Conservation (phyloP, 2,329 filamentous ascomycete species). For the Penicillium expansum region DNA sequence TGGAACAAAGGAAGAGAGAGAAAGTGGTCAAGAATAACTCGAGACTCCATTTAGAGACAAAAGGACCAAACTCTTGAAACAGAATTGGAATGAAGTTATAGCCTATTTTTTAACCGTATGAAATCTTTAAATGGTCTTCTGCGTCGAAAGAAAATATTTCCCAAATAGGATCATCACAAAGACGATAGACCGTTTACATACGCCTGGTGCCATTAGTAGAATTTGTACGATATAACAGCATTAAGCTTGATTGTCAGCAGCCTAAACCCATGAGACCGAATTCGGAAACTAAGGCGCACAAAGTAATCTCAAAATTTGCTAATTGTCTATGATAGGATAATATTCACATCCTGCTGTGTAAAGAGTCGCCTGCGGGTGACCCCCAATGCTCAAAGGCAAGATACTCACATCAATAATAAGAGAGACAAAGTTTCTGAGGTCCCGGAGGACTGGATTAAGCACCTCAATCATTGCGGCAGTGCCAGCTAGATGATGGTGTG, state of each 20-base stretch:
- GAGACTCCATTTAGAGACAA: not conserved
- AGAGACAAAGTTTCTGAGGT: not conserved
- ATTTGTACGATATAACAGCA: not conserved
- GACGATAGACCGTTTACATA: not conserved
- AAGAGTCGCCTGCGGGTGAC: not conserved
- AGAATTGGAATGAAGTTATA: not conserved
- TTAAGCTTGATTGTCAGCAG: not conserved
- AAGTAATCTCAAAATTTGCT: not conserved
- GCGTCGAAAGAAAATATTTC: not conserved
- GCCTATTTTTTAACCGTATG: not conserved
- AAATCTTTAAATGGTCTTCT: not conserved
- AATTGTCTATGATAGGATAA: not conserved
- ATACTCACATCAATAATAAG: not conserved
- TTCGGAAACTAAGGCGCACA: not conserved
- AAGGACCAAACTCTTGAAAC: not conserved
- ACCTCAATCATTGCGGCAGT: not conserved
- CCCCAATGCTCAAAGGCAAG: not conserved
- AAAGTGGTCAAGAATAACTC: not conserved
- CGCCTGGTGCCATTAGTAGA: not conserved
- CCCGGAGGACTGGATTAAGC: not conserved
- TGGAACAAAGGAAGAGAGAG: not conserved
- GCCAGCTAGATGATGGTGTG: too few species aligned
- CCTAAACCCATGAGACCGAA: not conserved
- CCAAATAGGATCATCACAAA: not conserved
- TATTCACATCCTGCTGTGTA: not conserved